phyloP scores from a whole-genome alignment of 2,329 filamentous ascomycete genomes.

The Paracamarosporium sp. region DNA sequence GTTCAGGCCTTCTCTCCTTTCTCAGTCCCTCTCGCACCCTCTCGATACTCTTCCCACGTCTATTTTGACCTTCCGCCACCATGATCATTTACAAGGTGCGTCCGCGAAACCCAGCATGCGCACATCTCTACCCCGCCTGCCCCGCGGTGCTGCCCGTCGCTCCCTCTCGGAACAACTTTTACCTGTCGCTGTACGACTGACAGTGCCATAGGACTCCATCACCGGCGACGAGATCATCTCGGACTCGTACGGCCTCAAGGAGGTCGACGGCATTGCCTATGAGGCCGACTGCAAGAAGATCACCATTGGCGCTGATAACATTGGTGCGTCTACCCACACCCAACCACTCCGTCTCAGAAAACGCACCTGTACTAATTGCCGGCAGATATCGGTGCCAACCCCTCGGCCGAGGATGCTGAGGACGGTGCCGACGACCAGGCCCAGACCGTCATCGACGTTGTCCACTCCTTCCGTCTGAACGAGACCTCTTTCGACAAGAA shows the following conservation, averaged over 20 bases:
- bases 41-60: conserved; percentile 10
- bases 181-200: conserved; percentile 16
- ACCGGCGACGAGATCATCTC: conserved; percentile 95
- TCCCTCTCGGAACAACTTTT: conserved; percentile 10
- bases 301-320: conserved; percentile 73
- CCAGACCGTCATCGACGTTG: conserved; percentile 87
- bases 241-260: conserved; percentile 86
- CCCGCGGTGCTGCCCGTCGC: conserved; percentile 18
- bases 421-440: conserved; percentile 74
- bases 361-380: conserved; percentile 8
- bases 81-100: conserved; percentile 67
- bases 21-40: conserved; percentile 9
- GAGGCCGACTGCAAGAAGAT: conserved; percentile 95
- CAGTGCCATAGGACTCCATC: conserved; percentile 76
- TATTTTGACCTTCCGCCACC: conserved; percentile 36
- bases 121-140: conserved; percentile 27
- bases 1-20: conserved; percentile 2
- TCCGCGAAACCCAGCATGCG: conserved; percentile 21
- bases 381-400: conserved; percentile 89
- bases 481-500: conserved; percentile 87
- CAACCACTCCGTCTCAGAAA: not conserved
- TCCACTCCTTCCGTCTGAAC: conserved; percentile 89
- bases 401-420: conserved; percentile 88
- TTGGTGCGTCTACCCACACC: conserved; percentile 63
- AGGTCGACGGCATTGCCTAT: conserved; percentile 80